A percentile compares a stretch with the other conserved stretches of the same genome.
phyloP scores from a whole-genome alignment of 768 basidiomycete genomes.

The Piloderma croceum region DNA sequence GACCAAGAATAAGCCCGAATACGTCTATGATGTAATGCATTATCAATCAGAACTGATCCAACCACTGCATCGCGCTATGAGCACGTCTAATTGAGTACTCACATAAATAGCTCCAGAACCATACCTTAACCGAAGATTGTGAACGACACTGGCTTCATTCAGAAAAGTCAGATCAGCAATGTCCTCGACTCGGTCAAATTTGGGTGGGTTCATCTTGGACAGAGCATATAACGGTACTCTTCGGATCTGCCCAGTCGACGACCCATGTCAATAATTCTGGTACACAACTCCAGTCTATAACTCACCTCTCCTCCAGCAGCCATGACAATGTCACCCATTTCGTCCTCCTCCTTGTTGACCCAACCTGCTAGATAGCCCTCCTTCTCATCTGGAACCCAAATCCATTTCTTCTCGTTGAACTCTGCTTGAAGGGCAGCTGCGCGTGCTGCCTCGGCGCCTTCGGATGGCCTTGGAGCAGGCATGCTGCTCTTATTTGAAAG shows the following conservation, averaged over 20 bases:
- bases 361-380: constrained; percentile 94
- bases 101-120: constrained; percentile 91
- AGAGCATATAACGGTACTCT: constrained; percentile 73
- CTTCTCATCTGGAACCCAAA: constrained; percentile 91
- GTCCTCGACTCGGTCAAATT: constrained; percentile 96
- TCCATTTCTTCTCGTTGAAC: constrained; percentile 98
- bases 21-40: constrained; percentile 51
- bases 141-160: constrained; percentile 98
- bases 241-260: constrained; percentile 44
- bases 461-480: constrained; percentile 45
- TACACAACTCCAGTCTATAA: too few relatives aligned
- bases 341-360: constrained; percentile 84
- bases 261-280: too few relatives aligned
- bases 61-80: too few relatives aligned
- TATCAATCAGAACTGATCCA: background rate
- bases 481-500: constrained; percentile 24
- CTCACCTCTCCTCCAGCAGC: constrained; percentile 78
- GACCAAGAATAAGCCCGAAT: constrained; percentile 94
- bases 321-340: constrained; percentile 79
- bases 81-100: too few relatives aligned
- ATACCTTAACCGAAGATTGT: constrained; percentile 90
- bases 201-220: constrained; percentile 97
- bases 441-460: constrained; percentile 66
- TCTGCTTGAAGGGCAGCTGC: constrained; percentile 90
- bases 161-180: constrained; percentile 97